A percentile compares a stretch with the other conserved stretches of the same genome.
Conservation (phyloP, 106 monocot genomes). For the Dactylorhiza incarnata region DNA sequence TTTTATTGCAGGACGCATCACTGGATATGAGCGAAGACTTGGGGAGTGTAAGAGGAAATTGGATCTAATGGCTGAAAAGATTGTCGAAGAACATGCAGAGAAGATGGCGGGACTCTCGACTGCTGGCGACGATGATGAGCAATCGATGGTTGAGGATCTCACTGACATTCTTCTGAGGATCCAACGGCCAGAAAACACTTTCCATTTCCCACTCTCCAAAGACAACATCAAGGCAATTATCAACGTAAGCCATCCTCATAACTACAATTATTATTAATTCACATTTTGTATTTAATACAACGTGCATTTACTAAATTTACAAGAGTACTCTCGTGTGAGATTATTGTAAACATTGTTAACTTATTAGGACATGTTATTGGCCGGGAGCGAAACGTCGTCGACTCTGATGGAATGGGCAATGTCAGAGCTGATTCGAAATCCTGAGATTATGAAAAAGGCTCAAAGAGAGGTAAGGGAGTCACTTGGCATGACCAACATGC, state of each 20-base stretch:
- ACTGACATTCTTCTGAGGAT: conserved; percentile 8
- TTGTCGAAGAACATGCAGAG: not conserved
- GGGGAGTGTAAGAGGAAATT: not conserved
- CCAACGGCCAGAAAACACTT: not conserved
- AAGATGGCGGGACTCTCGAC: not conserved
- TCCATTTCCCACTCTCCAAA: not conserved
- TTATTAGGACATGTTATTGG: conserved; percentile 12
- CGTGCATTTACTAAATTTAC: not conserved
- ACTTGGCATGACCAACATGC: not conserved
- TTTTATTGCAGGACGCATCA: not conserved
- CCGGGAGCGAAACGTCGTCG: too few species aligned
- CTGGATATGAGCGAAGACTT: not conserved
- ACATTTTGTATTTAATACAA: not conserved
- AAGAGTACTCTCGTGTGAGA: too few species aligned
- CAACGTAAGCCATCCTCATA: too few species aligned
- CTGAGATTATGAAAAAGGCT: too few species aligned
- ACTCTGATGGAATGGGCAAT: too few species aligned
- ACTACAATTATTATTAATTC: too few species aligned
- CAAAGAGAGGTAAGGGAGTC: not conserved
- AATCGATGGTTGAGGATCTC: not conserved
- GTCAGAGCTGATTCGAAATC: too few species aligned
- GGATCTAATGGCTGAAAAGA: not conserved
- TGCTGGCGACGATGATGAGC: too few species aligned
- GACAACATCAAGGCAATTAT: conserved; percentile 9
- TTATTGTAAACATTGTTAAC: too few species aligned